A percentile compares a stretch with the other conserved stretches of the same genome.
phyloP scores from a whole-genome alignment of 2,329 filamentous ascomycete genomes.

The Penicillium crustosum region DNA sequence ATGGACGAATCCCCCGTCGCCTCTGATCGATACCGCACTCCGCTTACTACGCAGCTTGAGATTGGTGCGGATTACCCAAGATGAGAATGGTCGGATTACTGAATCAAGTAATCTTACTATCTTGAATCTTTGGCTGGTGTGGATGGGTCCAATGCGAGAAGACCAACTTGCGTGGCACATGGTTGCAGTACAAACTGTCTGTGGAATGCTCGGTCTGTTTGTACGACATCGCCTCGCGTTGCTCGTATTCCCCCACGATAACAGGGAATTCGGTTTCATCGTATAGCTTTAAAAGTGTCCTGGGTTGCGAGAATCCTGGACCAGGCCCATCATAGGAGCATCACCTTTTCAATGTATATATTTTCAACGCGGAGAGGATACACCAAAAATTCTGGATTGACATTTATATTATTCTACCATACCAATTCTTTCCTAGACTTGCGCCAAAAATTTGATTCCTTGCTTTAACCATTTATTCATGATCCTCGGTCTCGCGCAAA shows the following conservation, averaged over 20 bases:
- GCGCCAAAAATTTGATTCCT: not conserved
- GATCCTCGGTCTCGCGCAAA: constrained; percentile 7
- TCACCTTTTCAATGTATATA: constrained; percentile 16
- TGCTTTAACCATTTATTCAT: not conserved
- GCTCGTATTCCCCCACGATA: constrained; percentile 88
- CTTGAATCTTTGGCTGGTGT: constrained; percentile 93
- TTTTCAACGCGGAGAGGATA: not conserved
- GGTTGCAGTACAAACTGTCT: constrained; percentile 70
- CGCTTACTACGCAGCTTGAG: constrained; percentile 67
- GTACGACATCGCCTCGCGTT: constrained; percentile 82
- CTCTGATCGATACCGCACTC: constrained; percentile 62
- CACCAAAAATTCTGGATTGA: not conserved
- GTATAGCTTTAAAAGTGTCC: constrained; percentile 6
- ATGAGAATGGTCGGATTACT: constrained; percentile 67
- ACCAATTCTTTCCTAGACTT: not conserved
- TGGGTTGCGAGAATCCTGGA: too few relatives aligned
- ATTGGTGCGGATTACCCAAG: constrained; percentile 66
- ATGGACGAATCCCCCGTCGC: constrained; percentile 70
- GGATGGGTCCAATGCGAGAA: constrained; percentile 88
- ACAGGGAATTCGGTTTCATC: constrained; percentile 46
- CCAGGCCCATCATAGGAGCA: not conserved
- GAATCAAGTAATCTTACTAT: constrained; percentile 90
- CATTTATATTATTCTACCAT: not conserved
- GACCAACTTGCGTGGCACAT: constrained; percentile 79
- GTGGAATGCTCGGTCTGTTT: constrained; percentile 81